phyloP scores from a whole-genome alignment of 805 yeast species.

The Ogataea wickerhamii region DNA sequence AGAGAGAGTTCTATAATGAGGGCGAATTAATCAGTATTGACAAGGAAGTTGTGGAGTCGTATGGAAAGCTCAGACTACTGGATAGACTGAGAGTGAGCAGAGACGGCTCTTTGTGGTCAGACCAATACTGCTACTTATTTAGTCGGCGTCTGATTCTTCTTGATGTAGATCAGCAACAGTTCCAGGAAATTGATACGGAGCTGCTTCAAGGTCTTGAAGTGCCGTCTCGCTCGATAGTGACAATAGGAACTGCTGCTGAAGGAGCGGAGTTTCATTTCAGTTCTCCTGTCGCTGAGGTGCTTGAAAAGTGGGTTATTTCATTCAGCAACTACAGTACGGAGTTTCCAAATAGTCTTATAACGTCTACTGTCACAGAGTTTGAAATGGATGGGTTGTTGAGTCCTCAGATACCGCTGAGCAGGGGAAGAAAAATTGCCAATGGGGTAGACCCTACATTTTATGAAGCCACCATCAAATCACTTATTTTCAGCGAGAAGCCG shows the following conservation, averaged over 20 bases:
- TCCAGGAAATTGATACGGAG: slow-evolving; percentile 15
- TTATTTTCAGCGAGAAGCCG: slow-evolving; percentile 26
- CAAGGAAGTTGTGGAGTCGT: slow-evolving; percentile 18
- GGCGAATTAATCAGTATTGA: slow-evolving; percentile 10
- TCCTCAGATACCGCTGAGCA: slow-evolving; percentile 3
- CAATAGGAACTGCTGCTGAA: slow-evolving; percentile 3
- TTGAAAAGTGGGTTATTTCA: slow-evolving; percentile 32
- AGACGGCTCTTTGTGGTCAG: slow-evolving; percentile 8
- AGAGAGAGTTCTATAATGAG: slow-evolving; percentile 4
- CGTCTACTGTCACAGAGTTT: slow-evolving; percentile 25
- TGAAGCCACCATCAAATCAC: slow-evolving; percentile 26
- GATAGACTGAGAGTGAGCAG: slow-evolving; percentile 24
- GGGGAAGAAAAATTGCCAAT: slow-evolving; percentile 10
- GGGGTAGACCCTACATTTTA: slow-evolving; percentile 31
- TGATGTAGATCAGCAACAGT: slow-evolving; percentile 4
- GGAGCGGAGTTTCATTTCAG: slow-evolving; percentile 7
- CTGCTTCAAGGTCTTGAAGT: slow-evolving; percentile 14
- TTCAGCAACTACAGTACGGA: slow-evolving; percentile 21
- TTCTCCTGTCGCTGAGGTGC: slow-evolving; percentile 14
- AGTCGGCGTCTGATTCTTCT: slow-evolving; percentile 22
- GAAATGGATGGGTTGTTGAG: slow-evolving; percentile 19
- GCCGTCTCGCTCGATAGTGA: slow-evolving; percentile 15
- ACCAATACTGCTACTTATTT: slow-evolving; percentile 29
- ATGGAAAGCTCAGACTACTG: slow-evolving; percentile 30
- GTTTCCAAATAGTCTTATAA: slow-evolving; percentile 24